A percentile compares a stretch with the other conserved stretches of the same genome.
Conservation (phyloP, 305 asterid species). For the Fraxinus ornus region DNA sequence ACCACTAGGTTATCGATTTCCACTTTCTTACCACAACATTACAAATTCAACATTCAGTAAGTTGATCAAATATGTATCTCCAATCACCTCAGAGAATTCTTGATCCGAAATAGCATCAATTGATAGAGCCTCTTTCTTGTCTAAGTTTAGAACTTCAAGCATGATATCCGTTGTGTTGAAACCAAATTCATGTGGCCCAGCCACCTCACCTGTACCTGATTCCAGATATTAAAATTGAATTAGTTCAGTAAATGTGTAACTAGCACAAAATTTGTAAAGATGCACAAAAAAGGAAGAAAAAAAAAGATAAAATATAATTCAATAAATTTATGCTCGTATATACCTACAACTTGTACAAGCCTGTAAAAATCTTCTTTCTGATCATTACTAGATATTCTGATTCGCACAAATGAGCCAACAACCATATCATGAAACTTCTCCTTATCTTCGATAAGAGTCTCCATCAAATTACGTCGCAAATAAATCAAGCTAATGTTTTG, state of each 20-base stretch:
- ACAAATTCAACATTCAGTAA: constrained; percentile 18
- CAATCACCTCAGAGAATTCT: constrained; percentile 79
- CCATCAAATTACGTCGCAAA: constrained; percentile 75
- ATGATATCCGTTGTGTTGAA: constrained; percentile 60
- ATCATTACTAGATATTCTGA: constrained; percentile 65
- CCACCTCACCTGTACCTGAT: constrained; percentile 71
- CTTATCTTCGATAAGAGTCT: constrained; percentile 59
- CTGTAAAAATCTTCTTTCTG: constrained; percentile 80
- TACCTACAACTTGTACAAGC: constrained; percentile 97
- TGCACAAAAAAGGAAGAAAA: background rate
- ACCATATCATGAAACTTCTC: constrained; percentile 66
- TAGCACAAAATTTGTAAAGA: background rate
- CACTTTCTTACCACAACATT: constrained; percentile 9
- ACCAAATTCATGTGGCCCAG: constrained; percentile 71
- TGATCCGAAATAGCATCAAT: constrained; percentile 80
- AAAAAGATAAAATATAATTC: constrained; percentile 6
- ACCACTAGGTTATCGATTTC: background rate
- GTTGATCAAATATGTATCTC: constrained; percentile 12
- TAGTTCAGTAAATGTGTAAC: constrained; percentile 2
- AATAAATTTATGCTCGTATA: constrained; percentile 23
- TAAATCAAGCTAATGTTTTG: constrained; percentile 82
- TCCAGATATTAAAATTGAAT: constrained; percentile 16
- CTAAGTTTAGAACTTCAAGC: constrained; percentile 83
- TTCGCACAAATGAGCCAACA: constrained; percentile 79
- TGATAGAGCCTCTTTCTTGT: constrained; percentile 73